Evolutionary conservation across 2,329 filamentous ascomycete species (phyloP).

Genomic region (Decorospora gaudefroyi): DNA sequence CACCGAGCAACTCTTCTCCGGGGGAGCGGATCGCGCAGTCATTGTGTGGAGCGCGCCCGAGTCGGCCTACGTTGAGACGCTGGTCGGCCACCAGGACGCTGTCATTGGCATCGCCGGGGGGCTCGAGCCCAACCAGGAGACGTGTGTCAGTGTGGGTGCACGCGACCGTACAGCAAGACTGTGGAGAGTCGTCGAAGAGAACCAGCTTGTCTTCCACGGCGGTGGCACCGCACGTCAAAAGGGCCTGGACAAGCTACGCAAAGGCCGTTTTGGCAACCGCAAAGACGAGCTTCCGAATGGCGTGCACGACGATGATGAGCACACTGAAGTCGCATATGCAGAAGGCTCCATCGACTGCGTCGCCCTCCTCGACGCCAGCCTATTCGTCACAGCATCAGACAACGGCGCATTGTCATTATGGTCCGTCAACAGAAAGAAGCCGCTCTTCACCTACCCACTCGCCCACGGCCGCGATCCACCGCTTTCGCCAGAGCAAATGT

Average conservation of each 20-base stretch:
- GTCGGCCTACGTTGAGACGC: conserved; percentile 89
- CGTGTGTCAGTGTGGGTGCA: conserved; percentile 87
- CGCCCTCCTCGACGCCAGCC: conserved; percentile 83
- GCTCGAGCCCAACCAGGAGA: conserved; percentile 71
- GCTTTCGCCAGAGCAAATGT: conserved; percentile 68
- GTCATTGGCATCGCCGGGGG: conserved; percentile 74
- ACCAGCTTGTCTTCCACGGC: conserved; percentile 91
- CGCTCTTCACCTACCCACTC: conserved; percentile 75
- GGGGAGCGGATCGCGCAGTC: conserved; percentile 87
- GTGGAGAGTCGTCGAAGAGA: conserved; percentile 97
- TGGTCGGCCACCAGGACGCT: conserved; percentile 94
- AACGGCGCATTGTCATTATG: conserved; percentile 86
- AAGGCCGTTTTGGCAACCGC: conserved; percentile 50
- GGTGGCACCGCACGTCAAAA: conserved; percentile 60
- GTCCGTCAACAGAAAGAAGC: conserved; percentile 93
- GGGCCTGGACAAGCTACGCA: conserved; percentile 46
- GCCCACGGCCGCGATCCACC: conserved; percentile 85
- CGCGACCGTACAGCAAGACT: conserved; percentile 87
- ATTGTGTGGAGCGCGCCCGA: conserved; percentile 95
- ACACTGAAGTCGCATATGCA: conserved; percentile 53
- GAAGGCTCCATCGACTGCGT: conserved; percentile 92
- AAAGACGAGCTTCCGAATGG: conserved; percentile 49
- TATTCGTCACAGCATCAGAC: conserved; percentile 91
- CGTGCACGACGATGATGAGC: conserved; percentile 50
- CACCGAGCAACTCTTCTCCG: conserved; percentile 89